Evolutionary conservation across 495 filamentous ascomycete species (phyloP).

Genomic region (Daldinia bambusicola): DNA sequence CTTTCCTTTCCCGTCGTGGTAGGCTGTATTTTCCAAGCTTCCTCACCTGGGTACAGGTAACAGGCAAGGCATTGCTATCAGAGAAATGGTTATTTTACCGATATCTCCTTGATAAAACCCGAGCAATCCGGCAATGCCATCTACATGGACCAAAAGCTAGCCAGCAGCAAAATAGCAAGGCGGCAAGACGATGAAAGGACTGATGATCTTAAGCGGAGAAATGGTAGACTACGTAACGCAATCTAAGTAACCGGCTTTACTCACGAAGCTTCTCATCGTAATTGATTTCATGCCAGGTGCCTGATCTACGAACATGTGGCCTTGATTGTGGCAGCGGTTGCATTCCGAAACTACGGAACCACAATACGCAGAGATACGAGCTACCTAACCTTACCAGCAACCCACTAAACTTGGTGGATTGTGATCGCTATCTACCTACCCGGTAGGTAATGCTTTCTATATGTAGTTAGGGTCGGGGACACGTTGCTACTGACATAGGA

Average conservation of each 20-base stretch:
- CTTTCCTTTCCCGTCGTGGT: slow-evolving; percentile 32
- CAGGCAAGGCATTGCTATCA: slow-evolving; percentile 6
- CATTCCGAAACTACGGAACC: slow-evolving; percentile 29
- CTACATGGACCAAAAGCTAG: slow-evolving; percentile 1
- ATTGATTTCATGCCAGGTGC: slow-evolving; percentile 8
- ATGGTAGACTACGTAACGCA: slow-evolving; percentile 9
- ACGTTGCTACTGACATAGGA: background rate
- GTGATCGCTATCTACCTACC: slow-evolving; percentile 14
- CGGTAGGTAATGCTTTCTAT: too few relatives aligned
- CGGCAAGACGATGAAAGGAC: slow-evolving; percentile 1
- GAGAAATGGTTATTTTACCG: slow-evolving; percentile 28
- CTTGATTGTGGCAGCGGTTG: slow-evolving; percentile 9
- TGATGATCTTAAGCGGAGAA: slow-evolving; percentile 14
- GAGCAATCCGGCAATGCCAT: slow-evolving; percentile 5
- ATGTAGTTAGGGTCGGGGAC: background rate
- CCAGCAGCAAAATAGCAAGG: slow-evolving; percentile 8
- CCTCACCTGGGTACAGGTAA: slow-evolving; percentile 33
- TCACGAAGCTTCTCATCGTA: background rate
- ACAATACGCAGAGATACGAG: background rate
- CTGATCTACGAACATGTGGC: slow-evolving; percentile 16
- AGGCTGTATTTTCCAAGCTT: slow-evolving; percentile 1
- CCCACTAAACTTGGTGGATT: slow-evolving; percentile 7
- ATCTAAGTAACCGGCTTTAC: background rate
- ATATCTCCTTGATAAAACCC: slow-evolving; percentile 25
- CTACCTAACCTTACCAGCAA: background rate